phyloP scores from a whole-genome alignment of 2,329 filamentous ascomycete genomes.

The Trichoderma sp. region DNA sequence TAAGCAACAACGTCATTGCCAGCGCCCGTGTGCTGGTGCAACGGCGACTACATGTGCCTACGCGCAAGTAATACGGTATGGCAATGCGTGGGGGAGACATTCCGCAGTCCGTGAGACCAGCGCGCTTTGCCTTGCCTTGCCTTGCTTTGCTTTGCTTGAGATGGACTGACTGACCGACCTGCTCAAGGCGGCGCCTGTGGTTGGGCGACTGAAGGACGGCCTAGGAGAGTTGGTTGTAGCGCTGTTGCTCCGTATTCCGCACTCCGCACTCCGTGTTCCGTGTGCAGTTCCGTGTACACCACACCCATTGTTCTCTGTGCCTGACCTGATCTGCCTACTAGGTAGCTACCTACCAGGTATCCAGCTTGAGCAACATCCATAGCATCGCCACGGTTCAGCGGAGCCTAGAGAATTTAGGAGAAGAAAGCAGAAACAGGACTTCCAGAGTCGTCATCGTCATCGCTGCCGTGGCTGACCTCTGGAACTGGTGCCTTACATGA shows the following conservation, averaged over 20 bases:
- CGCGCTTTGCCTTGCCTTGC: background rate
- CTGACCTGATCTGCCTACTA: slow-evolving; percentile 9
- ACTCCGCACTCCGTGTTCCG: slow-evolving; percentile 1
- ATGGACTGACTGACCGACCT: background rate
- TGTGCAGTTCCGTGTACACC: background rate
- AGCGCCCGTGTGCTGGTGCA: background rate
- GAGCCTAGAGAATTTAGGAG: background rate
- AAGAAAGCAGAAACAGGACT: slow-evolving; percentile 2
- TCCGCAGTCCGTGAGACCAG: background rate
- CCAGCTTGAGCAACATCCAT: background rate
- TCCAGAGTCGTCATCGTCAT: slow-evolving; percentile 18
- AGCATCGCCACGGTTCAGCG: slow-evolving; percentile 6
- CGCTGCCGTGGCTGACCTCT: slow-evolving; percentile 23
- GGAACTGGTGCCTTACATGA: slow-evolving; percentile 30
- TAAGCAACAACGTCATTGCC: slow-evolving; percentile 14
- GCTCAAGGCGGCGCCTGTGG: too few relatives aligned
- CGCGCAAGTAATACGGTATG: background rate
- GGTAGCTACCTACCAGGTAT: background rate
- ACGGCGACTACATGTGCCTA: background rate
- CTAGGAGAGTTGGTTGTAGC: background rate
- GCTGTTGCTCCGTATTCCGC: slow-evolving; percentile 3
- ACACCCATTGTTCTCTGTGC: background rate
- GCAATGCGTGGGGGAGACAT: background rate
- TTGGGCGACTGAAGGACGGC: background rate
- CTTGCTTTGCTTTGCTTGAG: background rate